Evolutionary conservation across 805 yeast genomes (phyloP), one percentile per base, ranked within the genome.

Genomic region (Yamadazyma tumulicola): DNA sequence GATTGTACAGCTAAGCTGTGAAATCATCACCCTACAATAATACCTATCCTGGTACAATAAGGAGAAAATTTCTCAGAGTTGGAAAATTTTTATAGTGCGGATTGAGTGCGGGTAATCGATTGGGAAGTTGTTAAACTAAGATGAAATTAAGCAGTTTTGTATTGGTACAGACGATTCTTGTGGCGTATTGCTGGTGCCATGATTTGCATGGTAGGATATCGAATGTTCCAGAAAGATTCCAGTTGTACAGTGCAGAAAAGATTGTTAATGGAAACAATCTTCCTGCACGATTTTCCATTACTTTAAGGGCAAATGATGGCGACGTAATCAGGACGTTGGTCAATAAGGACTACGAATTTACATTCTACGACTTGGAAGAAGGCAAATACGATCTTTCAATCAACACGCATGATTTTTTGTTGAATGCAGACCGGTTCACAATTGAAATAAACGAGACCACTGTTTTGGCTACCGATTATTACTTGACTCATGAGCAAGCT

Each of bases 21-120:
- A 50, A 55, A 52, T 48, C 49, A 62, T 45, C 54, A 63, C 73
- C 67, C 73, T 66, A 67, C 73, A 67, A 67, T 67, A 67, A 67
- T 67, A 67, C 71, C 55, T 67, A 64, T 64, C 49, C 72, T 48
- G 42, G 69, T 64, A 67, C 69, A 65, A 65, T 63, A 59, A 43
- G 39, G 67, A 51, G 33, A n/a, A n/a, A 12, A 9, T 11, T 7
- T 28, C 15, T 13, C 32, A 7, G n/a, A 8, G n/a, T 18, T 26
- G 31, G 29, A 31, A 26, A 20, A 26, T 17, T 31, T 34, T 38
- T 35, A 20, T 29, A 9, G 6, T 6, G 22, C 26, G 16, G 19
- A 24, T 6, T 20, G 5, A 20, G 21, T 26, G 26, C 36, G 36
- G 36, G 29, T 27, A 27, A 26, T n/a, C n/a, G n/a, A n/a, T n/a